phyloP scores from a whole-genome alignment of 2,329 filamentous ascomycete species.

The Blumeria hordei region DNA sequence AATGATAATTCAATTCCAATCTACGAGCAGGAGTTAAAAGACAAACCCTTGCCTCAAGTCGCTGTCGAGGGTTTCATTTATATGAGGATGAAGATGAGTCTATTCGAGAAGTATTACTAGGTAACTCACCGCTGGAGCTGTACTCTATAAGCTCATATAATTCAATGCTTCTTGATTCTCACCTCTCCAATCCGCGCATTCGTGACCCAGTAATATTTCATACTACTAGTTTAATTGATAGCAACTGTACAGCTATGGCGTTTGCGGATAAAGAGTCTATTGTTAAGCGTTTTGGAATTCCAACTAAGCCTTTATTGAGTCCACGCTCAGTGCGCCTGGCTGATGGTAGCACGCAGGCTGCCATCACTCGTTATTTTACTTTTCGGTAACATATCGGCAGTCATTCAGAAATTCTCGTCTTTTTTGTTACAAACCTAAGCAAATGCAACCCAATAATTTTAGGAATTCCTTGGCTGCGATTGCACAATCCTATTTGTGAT shows the following conservation, averaged over 20 bases:
- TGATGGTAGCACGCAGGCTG: too few relatives aligned
- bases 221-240: background rate
- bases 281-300: too few relatives aligned
- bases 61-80: too few relatives aligned
- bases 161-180: background rate
- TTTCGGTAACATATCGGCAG: background rate
- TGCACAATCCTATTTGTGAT: too few relatives aligned
- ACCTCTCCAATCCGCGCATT: background rate
- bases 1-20: too few relatives aligned
- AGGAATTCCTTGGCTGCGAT: too few relatives aligned
- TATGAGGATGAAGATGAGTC: too few relatives aligned
- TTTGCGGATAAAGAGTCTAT: too few relatives aligned
- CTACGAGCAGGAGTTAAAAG: too few relatives aligned
- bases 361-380: background rate
- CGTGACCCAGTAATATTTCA: background rate
- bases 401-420: background rate
- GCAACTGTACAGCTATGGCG: background rate
- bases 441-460: background rate
- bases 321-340: too few relatives aligned
- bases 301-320: too few relatives aligned
- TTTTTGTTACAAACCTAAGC: background rate
- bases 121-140: background rate
- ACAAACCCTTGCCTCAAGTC: too few relatives aligned
- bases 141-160: background rate
- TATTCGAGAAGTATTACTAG: background rate